Conservation (phyloP, 805 yeast genomes). For the Candida jianshihensis region DNA sequence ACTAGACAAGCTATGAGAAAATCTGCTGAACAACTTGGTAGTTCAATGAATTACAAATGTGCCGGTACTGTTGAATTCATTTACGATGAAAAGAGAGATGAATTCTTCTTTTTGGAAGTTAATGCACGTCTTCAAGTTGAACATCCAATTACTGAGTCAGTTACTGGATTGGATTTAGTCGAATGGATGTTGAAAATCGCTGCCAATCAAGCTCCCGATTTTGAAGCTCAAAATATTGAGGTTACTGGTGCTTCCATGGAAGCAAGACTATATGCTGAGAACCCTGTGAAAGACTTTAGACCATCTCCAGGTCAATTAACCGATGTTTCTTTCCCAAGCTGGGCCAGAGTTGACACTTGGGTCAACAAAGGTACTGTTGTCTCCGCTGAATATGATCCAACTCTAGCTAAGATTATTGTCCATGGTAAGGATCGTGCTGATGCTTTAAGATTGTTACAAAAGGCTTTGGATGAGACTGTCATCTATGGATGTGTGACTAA, state of each 20-base stretch:
- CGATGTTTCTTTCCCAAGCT: conserved; percentile 75
- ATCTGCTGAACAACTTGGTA: conserved; percentile 79
- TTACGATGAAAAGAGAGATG: conserved; percentile 79
- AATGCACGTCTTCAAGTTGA: conserved; percentile 96
- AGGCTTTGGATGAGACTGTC: conserved; percentile 80
- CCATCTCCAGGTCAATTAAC: conserved; percentile 95
- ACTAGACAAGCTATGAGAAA: conserved; percentile 70
- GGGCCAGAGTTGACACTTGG: conserved; percentile 97
- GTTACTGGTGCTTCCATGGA: conserved; percentile 92
- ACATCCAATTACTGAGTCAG: conserved; percentile 95
- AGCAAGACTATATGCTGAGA: conserved; percentile 94
- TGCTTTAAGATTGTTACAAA: conserved; percentile 67
- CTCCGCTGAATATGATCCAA: conserved; percentile 94
- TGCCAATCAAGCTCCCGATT: conserved; percentile 82
- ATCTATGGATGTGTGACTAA: conserved; percentile 87
- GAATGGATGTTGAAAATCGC: conserved; percentile 97
- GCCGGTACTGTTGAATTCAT: conserved; percentile 98
- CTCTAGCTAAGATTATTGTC: conserved; percentile 92
- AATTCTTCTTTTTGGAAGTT: conserved; percentile 91
- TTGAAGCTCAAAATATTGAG: conserved; percentile 43
- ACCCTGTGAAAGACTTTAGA: conserved; percentile 89
- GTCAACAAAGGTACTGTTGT: conserved; percentile 79
- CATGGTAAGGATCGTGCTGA: conserved; percentile 86
- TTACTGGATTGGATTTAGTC: conserved; percentile 89
- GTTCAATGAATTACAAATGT: conserved; percentile 82